These are phyloP conservation scores for Sordariomycetes sp. DNA, from an alignment of 2,329 filamentous ascomycete genomes.

Conservation along the genomic window DNA sequence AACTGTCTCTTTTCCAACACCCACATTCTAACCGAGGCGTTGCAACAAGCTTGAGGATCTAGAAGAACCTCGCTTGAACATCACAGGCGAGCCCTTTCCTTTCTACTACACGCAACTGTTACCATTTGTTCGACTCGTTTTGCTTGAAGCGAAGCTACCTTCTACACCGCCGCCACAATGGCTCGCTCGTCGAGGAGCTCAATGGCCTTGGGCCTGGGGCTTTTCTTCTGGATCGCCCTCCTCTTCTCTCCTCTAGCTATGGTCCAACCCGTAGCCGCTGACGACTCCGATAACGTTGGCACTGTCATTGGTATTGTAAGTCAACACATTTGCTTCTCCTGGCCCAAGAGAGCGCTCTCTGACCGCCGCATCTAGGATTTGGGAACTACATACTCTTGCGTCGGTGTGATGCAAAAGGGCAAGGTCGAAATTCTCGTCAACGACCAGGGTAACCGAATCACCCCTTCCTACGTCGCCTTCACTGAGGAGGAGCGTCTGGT, in stretches of 20 bases:
- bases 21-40: conserved; percentile 13
- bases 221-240: conserved; percentile 85
- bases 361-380: conserved; percentile 46
- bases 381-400: conserved; percentile 82
- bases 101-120: no score
- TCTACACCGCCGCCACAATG: conserved; percentile 26
- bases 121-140: conserved; percentile 6
- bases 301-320: conserved; percentile 86
- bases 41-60: conserved; percentile 19
- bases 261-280: conserved; percentile 65
- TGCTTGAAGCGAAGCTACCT: conserved; percentile 8
- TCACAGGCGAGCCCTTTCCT: conserved; percentile 14
- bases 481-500: conserved; percentile 95
- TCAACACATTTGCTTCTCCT: conserved; percentile 9
- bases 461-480: conserved; percentile 90
- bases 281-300: conserved; percentile 70
- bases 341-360: conserved; percentile 6
- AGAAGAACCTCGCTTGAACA: conserved; percentile 14
- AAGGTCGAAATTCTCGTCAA: conserved; percentile 95
- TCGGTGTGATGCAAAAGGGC: conserved; percentile 92
- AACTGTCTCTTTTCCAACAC: conserved; percentile 13
- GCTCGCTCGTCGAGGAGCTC: conserved; percentile 56
- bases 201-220: conserved; percentile 73
- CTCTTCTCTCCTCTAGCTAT: conserved; percentile 83
- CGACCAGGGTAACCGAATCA: conserved; percentile 95